These are phyloP conservation scores for Alnus rubra DNA, from an alignment of 306 rosid genomes.

Conservation along the genomic window DNA sequence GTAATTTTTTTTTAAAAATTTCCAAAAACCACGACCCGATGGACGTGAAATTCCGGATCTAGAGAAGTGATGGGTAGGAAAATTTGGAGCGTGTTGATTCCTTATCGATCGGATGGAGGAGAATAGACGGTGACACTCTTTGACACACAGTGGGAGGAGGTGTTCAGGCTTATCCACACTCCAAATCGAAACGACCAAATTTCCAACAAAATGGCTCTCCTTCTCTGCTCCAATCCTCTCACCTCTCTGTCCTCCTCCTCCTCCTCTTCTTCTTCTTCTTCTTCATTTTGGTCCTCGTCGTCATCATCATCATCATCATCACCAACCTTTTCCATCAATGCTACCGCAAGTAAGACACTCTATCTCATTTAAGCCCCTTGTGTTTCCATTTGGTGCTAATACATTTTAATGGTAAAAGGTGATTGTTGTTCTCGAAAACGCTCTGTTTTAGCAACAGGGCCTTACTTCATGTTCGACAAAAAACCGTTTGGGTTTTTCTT, in stretches of 20 bases:
- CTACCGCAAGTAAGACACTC: slow-evolving; percentile 42
- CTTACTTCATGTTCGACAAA: neutral
- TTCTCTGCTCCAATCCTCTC: slow-evolving; percentile 55
- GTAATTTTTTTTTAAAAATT: too few relatives aligned
- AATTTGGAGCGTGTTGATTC: too few relatives aligned
- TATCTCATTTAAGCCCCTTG: neutral
- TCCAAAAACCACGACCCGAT: too few relatives aligned
- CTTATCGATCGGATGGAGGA: slow-evolving; percentile 3
- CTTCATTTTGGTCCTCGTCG: slow-evolving; percentile 16
- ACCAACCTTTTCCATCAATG: slow-evolving; percentile 16
- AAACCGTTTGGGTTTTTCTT: slow-evolving; percentile 1
- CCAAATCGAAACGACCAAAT: neutral
- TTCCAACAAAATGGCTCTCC: slow-evolving; percentile 48
- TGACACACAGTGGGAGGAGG: neutral
- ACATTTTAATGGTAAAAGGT: neutral
- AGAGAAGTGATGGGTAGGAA: too few relatives aligned
- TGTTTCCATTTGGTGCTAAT: neutral
- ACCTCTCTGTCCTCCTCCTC: slow-evolving; percentile 32
- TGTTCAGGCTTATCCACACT: neutral
- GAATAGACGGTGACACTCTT: neutral
- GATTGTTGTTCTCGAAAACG: neutral
- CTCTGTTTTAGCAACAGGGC: neutral
- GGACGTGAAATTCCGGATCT: too few relatives aligned
- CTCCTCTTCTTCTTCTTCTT: slow-evolving; percentile 32
- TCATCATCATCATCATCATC: slow-evolving; percentile 5